Base-by-base conservation (phyloP, 441 rosid species). In the Adansonia rubrostipa region DNA sequence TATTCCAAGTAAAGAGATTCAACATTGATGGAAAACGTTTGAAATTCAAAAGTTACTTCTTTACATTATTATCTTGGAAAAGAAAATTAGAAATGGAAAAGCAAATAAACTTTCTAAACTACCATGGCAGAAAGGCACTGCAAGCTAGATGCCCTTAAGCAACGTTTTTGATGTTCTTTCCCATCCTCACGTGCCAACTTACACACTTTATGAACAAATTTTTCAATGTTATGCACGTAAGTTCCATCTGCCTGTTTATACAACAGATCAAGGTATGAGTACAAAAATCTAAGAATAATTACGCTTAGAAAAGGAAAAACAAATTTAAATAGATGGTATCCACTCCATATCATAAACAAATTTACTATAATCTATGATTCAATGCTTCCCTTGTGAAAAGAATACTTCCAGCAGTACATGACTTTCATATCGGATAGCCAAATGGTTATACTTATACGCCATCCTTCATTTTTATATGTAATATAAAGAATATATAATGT, bases 111-210 rank as follows among this genome's bases (percentile, higher is more conserved):
- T 6, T 36, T 48, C 72, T 10, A 69, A 78, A 79, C 42, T 88
- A 97, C 99, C 98, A 97, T 91, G 56, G 97, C 97, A 79, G 99
- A 91, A 74, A 97, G 94, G 82, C 99, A 97, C 78, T 97, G 97
- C 87, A 97, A 82, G 82, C 97, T 89, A 66, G 94, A 87, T 65
- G 98, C 97, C 82, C 94, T 89, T 78, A 93, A 80, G 76, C 84
- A 71, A 75, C 70, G 79, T 14, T 70, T 85, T 28, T 82, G 82
- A 79, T 80, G 84, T 75, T 90, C 94, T 7, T 85, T 87, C 78
- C 89, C 92, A 45, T 74, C 83, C 77, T 87, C 90, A 15, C 80
- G 80, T 78, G 97, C 96, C 85, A 97, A 78, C 66, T 85, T 80
- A 82, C 99, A 91, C 15, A 91, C 88, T 88, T 86, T 91, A 58